These are phyloP conservation scores for Steccherinum ochraceum DNA, from an alignment of 768 basidiomycete species.

Conservation along the genomic window DNA sequence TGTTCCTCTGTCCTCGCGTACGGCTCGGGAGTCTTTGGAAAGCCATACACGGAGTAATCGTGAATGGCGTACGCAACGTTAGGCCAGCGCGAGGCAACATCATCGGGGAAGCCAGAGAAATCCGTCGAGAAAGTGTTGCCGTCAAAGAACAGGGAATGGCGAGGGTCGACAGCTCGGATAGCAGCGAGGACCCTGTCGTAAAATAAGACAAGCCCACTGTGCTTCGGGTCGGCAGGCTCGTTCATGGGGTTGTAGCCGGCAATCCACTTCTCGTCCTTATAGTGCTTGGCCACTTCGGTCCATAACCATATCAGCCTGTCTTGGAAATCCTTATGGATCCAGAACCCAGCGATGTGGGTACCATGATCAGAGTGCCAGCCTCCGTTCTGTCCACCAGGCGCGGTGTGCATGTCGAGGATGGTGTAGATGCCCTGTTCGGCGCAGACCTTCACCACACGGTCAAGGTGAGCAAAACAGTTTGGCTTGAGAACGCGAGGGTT, in stretches of 20 bases:
- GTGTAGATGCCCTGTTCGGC: constrained; percentile 75
- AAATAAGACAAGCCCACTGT: constrained; percentile 56
- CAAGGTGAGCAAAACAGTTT: constrained; percentile 76
- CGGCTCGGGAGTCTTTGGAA: constrained; percentile 51
- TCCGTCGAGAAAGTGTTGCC: constrained; percentile 80
- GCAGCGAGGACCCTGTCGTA: constrained; percentile 64
- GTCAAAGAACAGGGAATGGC: constrained; percentile 76
- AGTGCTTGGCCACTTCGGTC: constrained; percentile 68
- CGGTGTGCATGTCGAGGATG: constrained; percentile 76
- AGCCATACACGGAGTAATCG: constrained; percentile 72
- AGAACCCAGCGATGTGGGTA: constrained; percentile 66
- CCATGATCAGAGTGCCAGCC: constrained; percentile 81
- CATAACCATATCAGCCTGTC: constrained; percentile 75
- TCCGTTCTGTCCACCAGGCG: constrained; percentile 67
- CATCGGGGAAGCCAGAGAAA: constrained; percentile 65
- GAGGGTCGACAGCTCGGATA: constrained; percentile 61
- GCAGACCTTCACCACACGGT: constrained; percentile 72
- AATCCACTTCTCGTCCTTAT: constrained; percentile 72
- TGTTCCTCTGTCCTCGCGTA: constrained; percentile 55
- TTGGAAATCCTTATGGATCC: constrained; percentile 82
- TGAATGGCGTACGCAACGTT: constrained; percentile 79
- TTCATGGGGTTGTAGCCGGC: constrained; percentile 85
- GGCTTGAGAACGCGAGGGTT: constrained; percentile 75
- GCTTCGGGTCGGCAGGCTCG: constrained; percentile 70
- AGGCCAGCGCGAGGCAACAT: constrained; percentile 47